Conservation (phyloP, 1,284 basidiomycete genomes). For the Mycosarcoma mackinlayi region DNA sequence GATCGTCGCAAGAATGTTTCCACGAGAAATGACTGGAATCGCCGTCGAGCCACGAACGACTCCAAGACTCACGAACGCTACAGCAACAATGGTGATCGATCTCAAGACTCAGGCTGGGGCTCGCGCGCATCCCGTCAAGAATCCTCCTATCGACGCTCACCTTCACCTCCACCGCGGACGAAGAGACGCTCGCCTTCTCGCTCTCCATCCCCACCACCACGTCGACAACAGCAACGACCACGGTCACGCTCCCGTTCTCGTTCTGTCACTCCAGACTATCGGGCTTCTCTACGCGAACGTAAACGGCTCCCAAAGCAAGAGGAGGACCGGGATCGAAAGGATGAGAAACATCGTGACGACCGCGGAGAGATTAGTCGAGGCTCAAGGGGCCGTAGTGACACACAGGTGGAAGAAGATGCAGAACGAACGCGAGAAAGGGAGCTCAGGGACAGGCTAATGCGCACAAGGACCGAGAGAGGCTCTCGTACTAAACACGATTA, state of each 20-base stretch:
- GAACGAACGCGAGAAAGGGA: slow-evolving; percentile 14
- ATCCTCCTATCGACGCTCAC: slow-evolving; percentile 8
- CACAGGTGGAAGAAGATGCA: slow-evolving; percentile 1
- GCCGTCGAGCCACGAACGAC: slow-evolving; percentile 3
- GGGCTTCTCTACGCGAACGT: slow-evolving; percentile 12
- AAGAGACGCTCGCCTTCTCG: no score
- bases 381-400: no score
- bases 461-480: slow-evolving; percentile 13
- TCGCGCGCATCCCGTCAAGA: slow-evolving; percentile 7
- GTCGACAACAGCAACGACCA: slow-evolving; percentile 1
- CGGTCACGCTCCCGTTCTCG: slow-evolving; percentile 17
- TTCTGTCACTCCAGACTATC: slow-evolving; percentile 47
- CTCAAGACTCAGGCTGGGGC: slow-evolving; percentile 65
- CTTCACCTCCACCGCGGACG: slow-evolving; percentile 10
- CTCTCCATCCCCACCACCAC: slow-evolving; percentile 6
- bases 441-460: slow-evolving; percentile 25
- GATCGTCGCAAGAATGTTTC: slow-evolving; percentile 5
- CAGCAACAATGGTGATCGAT: slow-evolving; percentile 71
- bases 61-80: slow-evolving; percentile 21
- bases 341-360: no score
- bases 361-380: no score
- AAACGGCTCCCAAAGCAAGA: background rate
- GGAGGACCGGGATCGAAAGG: background rate
- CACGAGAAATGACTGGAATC: slow-evolving; percentile 1
- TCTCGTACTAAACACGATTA: background rate